A percentile compares a stretch with the other conserved stretches of the same genome.
Evolutionary conservation across 1,139 yeast genomes (phyloP).

Genomic region (Pichia sp.): DNA sequence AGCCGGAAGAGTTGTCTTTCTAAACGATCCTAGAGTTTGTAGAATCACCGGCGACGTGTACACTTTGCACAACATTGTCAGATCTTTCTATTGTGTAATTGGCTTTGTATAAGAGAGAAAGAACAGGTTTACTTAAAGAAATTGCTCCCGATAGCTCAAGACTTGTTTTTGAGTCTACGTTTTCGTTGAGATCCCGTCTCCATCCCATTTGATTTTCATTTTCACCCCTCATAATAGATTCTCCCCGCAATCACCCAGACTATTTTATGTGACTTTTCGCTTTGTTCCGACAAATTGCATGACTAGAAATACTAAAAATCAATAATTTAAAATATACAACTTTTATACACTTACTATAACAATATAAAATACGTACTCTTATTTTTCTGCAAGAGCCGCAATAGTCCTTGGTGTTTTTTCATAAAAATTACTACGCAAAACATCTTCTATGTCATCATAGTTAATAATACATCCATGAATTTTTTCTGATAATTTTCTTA

Average conservation of each 20-base stretch:
- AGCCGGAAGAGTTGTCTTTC: neutral
- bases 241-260: neutral
- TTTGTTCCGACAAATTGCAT: neutral
- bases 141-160: neutral
- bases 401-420: neutral
- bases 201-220: neutral
- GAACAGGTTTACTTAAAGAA: too few species aligned
- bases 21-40: neutral
- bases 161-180: neutral
- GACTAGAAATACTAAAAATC: neutral
- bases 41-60: neutral
- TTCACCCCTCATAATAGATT: neutral
- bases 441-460: neutral
- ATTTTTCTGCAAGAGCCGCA: neutral
- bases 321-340: neutral
- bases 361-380: neutral
- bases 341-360: neutral
- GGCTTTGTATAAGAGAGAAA: neutral
- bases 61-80: neutral
- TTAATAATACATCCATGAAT: conserved; percentile 2
- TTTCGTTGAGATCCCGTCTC: neutral
- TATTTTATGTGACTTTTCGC: neutral
- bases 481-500: neutral
- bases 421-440: neutral
- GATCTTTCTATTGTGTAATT: neutral